phyloP scores from a whole-genome alignment of 306 rosid species.

The Fagus crenata region DNA sequence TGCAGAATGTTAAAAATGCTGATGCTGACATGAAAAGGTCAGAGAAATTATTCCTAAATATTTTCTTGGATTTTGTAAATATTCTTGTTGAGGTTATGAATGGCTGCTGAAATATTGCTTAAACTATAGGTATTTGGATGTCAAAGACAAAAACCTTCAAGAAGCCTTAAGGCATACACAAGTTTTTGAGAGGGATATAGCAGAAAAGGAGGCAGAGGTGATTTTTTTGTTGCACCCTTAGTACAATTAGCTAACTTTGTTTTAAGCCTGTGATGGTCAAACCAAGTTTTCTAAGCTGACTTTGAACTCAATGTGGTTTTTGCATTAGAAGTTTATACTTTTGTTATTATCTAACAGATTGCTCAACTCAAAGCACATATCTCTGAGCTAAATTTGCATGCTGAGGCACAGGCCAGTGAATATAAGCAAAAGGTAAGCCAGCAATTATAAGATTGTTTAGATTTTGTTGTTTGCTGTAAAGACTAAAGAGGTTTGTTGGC shows the following conservation, averaged over 20 bases:
- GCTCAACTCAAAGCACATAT: conserved; percentile 65
- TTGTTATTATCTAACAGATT: conserved; percentile 48
- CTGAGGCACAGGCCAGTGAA: conserved; percentile 93
- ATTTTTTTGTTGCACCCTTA: conserved; percentile 18
- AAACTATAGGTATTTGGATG: conserved; percentile 55
- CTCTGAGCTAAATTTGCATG: conserved; percentile 88
- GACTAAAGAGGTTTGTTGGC: not conserved
- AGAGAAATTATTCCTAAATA: conserved; percentile 15
- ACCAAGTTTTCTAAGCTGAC: not conserved
- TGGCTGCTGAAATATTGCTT: not conserved
- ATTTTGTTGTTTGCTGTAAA: conserved; percentile 9
- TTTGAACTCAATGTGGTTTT: not conserved
- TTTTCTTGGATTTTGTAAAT: conserved; percentile 11
- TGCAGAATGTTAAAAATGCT: conserved; percentile 65
- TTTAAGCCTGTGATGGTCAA: conserved; percentile 21
- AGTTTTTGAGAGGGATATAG: conserved; percentile 58
- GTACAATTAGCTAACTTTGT: conserved; percentile 5
- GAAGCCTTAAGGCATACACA: conserved; percentile 48
- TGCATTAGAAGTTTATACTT: conserved; percentile 11
- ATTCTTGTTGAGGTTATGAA: not conserved
- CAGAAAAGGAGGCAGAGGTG: conserved; percentile 75
- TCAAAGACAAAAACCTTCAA: conserved; percentile 60
- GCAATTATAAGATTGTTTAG: conserved; percentile 15
- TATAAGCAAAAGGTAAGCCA: conserved; percentile 73
- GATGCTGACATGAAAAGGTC: conserved; percentile 84